phyloP scores from a whole-genome alignment of 2,329 filamentous ascomycete genomes.

The Trichophyton verrucosum region DNA sequence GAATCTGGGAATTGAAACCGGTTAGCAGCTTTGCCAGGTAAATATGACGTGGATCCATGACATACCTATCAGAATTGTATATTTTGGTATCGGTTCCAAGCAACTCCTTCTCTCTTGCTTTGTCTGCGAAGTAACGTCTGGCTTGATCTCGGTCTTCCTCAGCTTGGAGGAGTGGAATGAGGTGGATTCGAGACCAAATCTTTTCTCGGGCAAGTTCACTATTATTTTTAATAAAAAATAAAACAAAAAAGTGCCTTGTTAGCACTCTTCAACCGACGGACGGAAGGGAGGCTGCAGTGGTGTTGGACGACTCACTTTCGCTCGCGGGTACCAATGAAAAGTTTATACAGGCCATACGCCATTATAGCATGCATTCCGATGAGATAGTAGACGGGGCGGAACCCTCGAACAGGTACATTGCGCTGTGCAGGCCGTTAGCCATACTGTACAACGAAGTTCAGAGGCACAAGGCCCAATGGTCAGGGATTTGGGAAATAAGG shows the following conservation, averaged over 20 bases:
- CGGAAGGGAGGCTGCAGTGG: neutral
- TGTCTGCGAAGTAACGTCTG: slow-evolving; percentile 70
- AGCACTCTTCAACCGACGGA: neutral
- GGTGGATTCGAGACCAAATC: slow-evolving; percentile 93
- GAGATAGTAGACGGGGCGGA: slow-evolving; percentile 70
- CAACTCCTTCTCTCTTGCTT: slow-evolving; percentile 80
- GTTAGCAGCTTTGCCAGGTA: slow-evolving; percentile 1
- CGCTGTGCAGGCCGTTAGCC: slow-evolving; percentile 42
- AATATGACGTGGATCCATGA: slow-evolving; percentile 7
- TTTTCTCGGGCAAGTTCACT: slow-evolving; percentile 94
- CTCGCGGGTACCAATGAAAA: slow-evolving; percentile 72
- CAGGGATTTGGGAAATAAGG: slow-evolving; percentile 3
- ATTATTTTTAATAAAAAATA: slow-evolving; percentile 2
- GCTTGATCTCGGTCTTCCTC: slow-evolving; percentile 96
- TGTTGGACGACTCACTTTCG: slow-evolving; percentile 56
- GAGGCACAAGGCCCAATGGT: neutral
- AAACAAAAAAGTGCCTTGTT: neutral
- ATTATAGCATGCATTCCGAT: slow-evolving; percentile 65
- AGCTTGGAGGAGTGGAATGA: slow-evolving; percentile 86
- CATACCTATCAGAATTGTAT: slow-evolving; percentile 80
- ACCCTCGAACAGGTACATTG: slow-evolving; percentile 83
- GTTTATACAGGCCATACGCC: slow-evolving; percentile 81
- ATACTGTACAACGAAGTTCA: neutral
- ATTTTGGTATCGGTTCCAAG: slow-evolving; percentile 71
- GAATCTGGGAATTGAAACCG: slow-evolving; percentile 44